phyloP scores from a whole-genome alignment of 73 alveolate species.

The Stentor roeselii region DNA sequence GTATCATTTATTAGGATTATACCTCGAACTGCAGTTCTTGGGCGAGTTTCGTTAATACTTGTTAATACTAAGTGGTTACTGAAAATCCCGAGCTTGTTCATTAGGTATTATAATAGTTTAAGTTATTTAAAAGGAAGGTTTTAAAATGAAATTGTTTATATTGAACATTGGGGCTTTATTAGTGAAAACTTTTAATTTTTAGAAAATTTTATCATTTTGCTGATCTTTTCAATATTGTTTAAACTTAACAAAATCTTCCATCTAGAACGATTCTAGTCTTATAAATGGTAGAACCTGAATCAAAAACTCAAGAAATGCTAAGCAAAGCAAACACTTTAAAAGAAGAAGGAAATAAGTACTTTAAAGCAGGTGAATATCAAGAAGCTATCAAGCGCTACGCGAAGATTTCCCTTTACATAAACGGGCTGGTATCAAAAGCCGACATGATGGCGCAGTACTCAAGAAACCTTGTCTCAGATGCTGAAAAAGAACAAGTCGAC shows the following conservation, averaged over 20 bases:
- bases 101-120: no score
- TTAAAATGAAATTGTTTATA: no score
- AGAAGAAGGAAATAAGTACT: slow-evolving; percentile 1
- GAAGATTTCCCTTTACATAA: background rate
- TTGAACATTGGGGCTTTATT: no score
- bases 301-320: background rate
- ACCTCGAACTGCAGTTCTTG: background rate
- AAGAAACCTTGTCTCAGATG: background rate
- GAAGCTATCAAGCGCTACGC: background rate
- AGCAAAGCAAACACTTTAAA: background rate
- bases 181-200: no score
- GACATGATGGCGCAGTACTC: background rate
- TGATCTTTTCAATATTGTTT: no score
- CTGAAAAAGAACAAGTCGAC: background rate
- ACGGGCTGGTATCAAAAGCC: background rate
- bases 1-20: background rate
- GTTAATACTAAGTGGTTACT: background rate
- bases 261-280: no score
- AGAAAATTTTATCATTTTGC: no score
- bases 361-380: background rate
- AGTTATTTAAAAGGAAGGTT: no score
- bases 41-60: background rate
- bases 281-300: slow-evolving; percentile 14
- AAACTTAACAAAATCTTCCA: no score
- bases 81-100: background rate